Conservation (phyloP, 768 basidiomycete genomes). For the Pulveroboletus sp. region DNA sequence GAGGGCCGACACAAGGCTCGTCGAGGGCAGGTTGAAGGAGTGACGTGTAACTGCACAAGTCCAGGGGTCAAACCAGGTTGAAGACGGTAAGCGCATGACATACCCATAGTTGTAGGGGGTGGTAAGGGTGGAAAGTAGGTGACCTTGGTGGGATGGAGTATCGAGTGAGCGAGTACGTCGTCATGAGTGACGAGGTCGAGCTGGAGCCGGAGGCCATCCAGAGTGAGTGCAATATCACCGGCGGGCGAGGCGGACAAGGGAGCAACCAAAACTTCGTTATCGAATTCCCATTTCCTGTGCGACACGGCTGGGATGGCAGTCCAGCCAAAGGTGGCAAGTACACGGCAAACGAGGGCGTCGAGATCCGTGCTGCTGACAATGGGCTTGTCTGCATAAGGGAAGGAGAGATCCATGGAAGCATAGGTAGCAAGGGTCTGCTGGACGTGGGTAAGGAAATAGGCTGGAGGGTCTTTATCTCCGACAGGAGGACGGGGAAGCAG, state of each 20-base stretch:
- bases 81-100: slow-evolving; percentile 1
- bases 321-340: slow-evolving; percentile 44
- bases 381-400: slow-evolving; percentile 23
- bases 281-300: slow-evolving; percentile 26
- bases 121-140: slow-evolving; percentile 22
- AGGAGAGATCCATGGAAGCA: slow-evolving; percentile 37
- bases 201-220: slow-evolving; percentile 21
- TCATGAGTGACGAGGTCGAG: slow-evolving; percentile 26
- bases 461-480: slow-evolving; percentile 28
- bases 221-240: slow-evolving; percentile 3
- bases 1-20: slow-evolving; percentile 12
- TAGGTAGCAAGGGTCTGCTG: slow-evolving; percentile 45
- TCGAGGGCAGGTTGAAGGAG: slow-evolving; percentile 9
- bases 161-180: slow-evolving; percentile 20
- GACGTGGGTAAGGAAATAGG: slow-evolving; percentile 33
- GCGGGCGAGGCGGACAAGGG: slow-evolving; percentile 11
- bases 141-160: slow-evolving; percentile 24
- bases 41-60: slow-evolving; percentile 8
- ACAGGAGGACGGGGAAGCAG: slow-evolving; percentile 31
- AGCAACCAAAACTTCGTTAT: slow-evolving; percentile 21
- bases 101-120: slow-evolving; percentile 11
- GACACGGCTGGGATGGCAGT: slow-evolving; percentile 13
- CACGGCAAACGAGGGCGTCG: slow-evolving; percentile 39
- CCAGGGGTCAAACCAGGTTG: not conserved
- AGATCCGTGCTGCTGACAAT: slow-evolving; percentile 29